Conservation (phyloP, 208 protist species). For the Balamuthia mandrillaris region DNA sequence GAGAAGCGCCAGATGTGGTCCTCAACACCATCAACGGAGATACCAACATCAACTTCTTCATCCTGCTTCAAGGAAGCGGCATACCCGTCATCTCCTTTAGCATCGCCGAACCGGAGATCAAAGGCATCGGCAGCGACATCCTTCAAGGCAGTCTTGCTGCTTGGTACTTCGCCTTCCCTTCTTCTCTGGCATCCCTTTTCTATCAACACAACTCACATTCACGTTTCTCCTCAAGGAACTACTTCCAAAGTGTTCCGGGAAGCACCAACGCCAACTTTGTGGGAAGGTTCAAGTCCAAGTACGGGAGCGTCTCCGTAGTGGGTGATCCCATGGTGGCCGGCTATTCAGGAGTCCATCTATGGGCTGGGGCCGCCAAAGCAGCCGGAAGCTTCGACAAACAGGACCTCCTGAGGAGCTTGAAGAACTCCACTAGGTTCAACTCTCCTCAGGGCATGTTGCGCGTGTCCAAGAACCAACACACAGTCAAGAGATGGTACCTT, state of each 20-base stretch:
- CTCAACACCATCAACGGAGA: constrained; percentile 32
- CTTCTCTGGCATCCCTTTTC: too few species aligned
- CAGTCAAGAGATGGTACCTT: constrained; percentile 9
- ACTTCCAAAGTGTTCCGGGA: background rate
- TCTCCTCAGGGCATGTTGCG: background rate
- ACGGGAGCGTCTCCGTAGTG: background rate
- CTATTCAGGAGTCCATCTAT: background rate
- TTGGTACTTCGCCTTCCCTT: too few species aligned
- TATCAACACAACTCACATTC: too few species aligned
- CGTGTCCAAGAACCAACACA: constrained; percentile 16
- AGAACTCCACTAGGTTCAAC: background rate
- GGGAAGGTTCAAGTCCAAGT: background rate
- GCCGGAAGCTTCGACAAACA: constrained; percentile 1
- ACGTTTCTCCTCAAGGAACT: background rate
- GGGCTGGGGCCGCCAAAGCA: background rate
- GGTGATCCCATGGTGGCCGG: constrained; percentile 2
- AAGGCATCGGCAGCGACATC: background rate
- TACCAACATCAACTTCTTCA: constrained; percentile 13
- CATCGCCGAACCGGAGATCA: background rate
- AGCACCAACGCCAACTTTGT: background rate
- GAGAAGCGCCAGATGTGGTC: background rate
- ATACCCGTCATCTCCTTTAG: background rate
- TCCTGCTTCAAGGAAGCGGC: too few species aligned
- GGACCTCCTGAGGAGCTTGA: background rate
- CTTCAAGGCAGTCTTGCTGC: background rate